A percentile compares a stretch with the other conserved stretches of the same genome.
Evolutionary conservation across 805 yeast genomes (phyloP).

Genomic region (Lachancea thermotolerans): DNA sequence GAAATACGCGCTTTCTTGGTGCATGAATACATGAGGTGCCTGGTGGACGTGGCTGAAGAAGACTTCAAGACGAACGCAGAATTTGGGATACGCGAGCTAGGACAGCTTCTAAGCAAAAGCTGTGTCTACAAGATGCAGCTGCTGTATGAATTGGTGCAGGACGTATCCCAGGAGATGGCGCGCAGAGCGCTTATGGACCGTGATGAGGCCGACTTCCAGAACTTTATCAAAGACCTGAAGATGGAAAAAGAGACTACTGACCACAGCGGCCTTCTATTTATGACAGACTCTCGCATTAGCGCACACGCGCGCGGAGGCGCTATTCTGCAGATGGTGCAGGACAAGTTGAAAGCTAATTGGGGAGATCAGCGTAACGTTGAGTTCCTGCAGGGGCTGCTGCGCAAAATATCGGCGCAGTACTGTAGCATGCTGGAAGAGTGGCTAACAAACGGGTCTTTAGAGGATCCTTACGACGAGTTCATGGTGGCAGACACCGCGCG

Average conservation of each 20-base stretch:
- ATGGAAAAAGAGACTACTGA: conserved; percentile 20
- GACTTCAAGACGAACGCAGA: conserved; percentile 41
- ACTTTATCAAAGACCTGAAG: conserved; percentile 38
- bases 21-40: conserved; percentile 30
- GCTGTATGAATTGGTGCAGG: conserved; percentile 49
- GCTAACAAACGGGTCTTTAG: conserved; percentile 66
- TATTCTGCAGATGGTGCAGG: conserved; percentile 55
- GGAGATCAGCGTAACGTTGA: conserved; percentile 56
- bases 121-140: conserved; percentile 37
- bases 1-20: conserved; percentile 44
- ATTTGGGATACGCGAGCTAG: conserved; percentile 56
- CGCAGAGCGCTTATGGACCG: conserved; percentile 33
- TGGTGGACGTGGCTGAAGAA: conserved; percentile 43
- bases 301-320: conserved; percentile 72
- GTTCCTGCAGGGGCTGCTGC: conserved; percentile 48
- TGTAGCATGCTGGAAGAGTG: conserved; percentile 67
- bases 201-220: conserved; percentile 35
- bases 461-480: conserved; percentile 81
- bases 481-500: conserved; percentile 44
- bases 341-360: conserved; percentile 45
- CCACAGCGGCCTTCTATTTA: conserved; percentile 29
- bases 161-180: conserved; percentile 43
- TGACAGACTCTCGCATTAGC: conserved; percentile 46
- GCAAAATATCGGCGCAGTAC: conserved; percentile 55
- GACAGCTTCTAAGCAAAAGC: conserved; percentile 39